phyloP scores from a whole-genome alignment of 116 monocot species.

The Phalaenopsis hybrid region DNA sequence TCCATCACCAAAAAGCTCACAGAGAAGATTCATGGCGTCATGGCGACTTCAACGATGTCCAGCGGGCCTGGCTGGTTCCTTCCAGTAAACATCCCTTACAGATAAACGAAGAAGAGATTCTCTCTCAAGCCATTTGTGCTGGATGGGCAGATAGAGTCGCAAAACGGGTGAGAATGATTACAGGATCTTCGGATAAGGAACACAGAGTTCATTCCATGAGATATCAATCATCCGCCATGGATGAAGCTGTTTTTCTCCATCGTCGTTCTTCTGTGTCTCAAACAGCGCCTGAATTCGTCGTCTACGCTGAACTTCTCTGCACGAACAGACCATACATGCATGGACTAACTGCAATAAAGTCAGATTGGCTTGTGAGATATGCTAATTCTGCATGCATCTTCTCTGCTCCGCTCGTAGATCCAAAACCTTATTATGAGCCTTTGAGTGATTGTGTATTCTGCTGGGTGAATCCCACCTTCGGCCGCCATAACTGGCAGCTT shows the following conservation, averaged over 20 bases:
- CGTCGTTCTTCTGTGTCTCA: conserved; percentile 68
- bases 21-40: conserved; percentile 60
- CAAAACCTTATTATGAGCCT: conserved; percentile 79
- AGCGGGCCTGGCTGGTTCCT: conserved; percentile 46
- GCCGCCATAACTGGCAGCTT: conserved; percentile 82
- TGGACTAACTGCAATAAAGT: conserved; percentile 73
- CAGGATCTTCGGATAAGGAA: conserved; percentile 35
- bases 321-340: conserved; percentile 85
- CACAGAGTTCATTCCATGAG: conserved; percentile 34
- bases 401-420: conserved; percentile 72
- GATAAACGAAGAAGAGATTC: conserved; percentile 70
- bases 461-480: conserved; percentile 81
- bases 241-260: conserved; percentile 71
- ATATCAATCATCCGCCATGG: conserved; percentile 61
- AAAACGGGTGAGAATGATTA: conserved; percentile 37
- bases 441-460: conserved; percentile 45
- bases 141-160: conserved; percentile 96
- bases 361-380: conserved; percentile 80
- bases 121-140: conserved; percentile 90
- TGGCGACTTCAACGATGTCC: conserved; percentile 55
- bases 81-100: conserved; percentile 43
- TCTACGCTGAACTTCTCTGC: conserved; percentile 73
- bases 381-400: conserved; percentile 66
- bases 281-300: conserved; percentile 69
- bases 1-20: conserved; percentile 33